phyloP scores from a whole-genome alignment of 2,329 filamentous ascomycete species.

The Botryotinia narcissicola region DNA sequence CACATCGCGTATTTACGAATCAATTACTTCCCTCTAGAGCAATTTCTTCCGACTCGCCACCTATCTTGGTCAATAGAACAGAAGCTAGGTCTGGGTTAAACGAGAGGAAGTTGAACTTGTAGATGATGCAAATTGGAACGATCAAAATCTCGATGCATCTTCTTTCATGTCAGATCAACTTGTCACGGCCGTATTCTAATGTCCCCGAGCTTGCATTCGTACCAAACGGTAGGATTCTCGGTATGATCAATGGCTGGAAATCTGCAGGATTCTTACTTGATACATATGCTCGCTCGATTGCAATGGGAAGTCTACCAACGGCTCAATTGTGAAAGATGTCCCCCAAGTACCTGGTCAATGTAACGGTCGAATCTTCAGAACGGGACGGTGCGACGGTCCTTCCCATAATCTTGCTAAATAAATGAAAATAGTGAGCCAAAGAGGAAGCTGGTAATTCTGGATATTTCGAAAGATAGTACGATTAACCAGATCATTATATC shows the following conservation, averaged over 20 bases:
- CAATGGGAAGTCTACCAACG: background rate
- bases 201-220: slow-evolving; percentile 5
- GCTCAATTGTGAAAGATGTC: background rate
- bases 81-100: background rate
- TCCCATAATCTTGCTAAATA: background rate
- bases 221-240: slow-evolving; percentile 5
- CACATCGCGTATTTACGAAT: slow-evolving; percentile 12
- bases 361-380: background rate
- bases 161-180: slow-evolving; percentile 8
- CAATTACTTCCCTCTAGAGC: background rate
- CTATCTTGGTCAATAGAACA: background rate
- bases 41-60: slow-evolving; percentile 12
- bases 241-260: background rate
- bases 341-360: slow-evolving; percentile 11
- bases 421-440: background rate
- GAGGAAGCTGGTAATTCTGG: background rate
- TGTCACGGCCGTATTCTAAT: slow-evolving; percentile 10
- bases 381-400: slow-evolving; percentile 11
- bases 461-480: background rate
- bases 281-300: slow-evolving; percentile 6
- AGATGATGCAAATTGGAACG: slow-evolving; percentile 12
- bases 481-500: background rate
- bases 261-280: slow-evolving; percentile 4
- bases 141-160: background rate
- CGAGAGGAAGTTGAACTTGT: background rate